Evolutionary conservation across 1,139 yeast genomes (phyloP).

Genomic region (Taphrina populina): DNA sequence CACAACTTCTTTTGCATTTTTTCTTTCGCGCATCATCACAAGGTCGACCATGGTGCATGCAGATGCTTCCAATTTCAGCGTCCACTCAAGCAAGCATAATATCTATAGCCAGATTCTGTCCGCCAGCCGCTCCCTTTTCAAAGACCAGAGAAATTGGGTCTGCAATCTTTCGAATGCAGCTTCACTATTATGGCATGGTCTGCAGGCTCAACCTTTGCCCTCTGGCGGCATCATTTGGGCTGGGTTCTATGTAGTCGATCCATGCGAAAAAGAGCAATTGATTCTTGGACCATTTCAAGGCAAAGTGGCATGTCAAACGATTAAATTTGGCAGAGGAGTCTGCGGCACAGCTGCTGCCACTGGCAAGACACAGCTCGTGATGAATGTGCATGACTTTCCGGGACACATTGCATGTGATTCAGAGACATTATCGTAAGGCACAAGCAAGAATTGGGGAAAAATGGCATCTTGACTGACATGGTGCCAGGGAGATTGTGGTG

Average conservation of each 20-base stretch:
- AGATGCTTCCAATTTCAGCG: constrained; percentile 10
- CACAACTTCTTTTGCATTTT: too few relatives aligned
- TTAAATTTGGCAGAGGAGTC: constrained; percentile 77
- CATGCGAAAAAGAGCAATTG: constrained; percentile 48
- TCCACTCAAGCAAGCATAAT: constrained; percentile 45
- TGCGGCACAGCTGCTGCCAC: constrained; percentile 79
- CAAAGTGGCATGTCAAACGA: constrained; percentile 88
- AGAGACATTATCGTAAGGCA: constrained; percentile 58
- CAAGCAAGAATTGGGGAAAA: too few relatives aligned
- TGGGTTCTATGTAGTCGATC: constrained; percentile 71
- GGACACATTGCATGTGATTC: constrained; percentile 98
- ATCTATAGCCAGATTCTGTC: constrained; percentile 59
- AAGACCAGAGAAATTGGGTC: constrained; percentile 75
- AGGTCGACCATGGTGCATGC: constrained; percentile 33
- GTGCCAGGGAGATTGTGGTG: constrained; percentile 70
- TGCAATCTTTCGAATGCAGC: constrained; percentile 83
- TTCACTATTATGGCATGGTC: constrained; percentile 84
- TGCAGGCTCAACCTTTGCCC: constrained; percentile 55
- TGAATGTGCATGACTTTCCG: constrained; percentile 72
- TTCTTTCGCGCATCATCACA: too few relatives aligned
- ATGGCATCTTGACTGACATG: too few relatives aligned
- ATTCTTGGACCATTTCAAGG: constrained; percentile 94
- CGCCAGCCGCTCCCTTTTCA: constrained; percentile 64
- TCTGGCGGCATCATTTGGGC: constrained; percentile 74
- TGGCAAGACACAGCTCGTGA: constrained; percentile 65